Evolutionary conservation across 2,329 filamentous ascomycete genomes (phyloP).

Genomic region (Seiridium cupressi): DNA sequence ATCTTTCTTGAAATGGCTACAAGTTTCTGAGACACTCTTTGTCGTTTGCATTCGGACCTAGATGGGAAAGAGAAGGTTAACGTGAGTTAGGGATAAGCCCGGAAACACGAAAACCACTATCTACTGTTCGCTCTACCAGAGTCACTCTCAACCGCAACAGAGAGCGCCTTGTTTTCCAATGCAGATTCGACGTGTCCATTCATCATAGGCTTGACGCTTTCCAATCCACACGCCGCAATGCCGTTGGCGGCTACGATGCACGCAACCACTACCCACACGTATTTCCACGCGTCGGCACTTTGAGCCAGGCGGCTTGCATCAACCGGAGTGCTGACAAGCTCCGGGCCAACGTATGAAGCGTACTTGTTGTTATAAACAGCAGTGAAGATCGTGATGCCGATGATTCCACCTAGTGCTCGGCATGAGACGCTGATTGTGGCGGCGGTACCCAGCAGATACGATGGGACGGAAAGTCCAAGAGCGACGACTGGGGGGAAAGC

Average conservation of each 20-base stretch:
- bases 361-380: slow-evolving; percentile 6
- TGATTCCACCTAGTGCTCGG: slow-evolving; percentile 1
- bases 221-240: background rate
- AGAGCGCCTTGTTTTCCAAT: background rate
- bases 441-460: slow-evolving; percentile 1
- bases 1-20: too few relatives aligned
- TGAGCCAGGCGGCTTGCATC: background rate
- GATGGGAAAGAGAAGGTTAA: too few relatives aligned
- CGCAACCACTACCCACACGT: background rate
- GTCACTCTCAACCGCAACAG: background rate
- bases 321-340: background rate
- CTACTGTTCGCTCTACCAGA: background rate
- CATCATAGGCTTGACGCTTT: slow-evolving; percentile 3
- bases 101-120: too few relatives aligned
- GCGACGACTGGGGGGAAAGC: background rate
- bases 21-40: too few relatives aligned
- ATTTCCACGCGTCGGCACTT: background rate
- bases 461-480: slow-evolving; percentile 1
- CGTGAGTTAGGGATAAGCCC: too few relatives aligned
- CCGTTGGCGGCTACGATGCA: background rate
- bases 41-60: too few relatives aligned
- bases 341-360: background rate
- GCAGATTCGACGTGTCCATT: slow-evolving; percentile 5
- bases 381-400: slow-evolving; percentile 4
- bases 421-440: slow-evolving; percentile 2